A percentile compares a stretch with the other conserved stretches of the same genome.
phyloP scores from a whole-genome alignment of 768 basidiomycete genomes.

The Pleurotus ostreatus region DNA sequence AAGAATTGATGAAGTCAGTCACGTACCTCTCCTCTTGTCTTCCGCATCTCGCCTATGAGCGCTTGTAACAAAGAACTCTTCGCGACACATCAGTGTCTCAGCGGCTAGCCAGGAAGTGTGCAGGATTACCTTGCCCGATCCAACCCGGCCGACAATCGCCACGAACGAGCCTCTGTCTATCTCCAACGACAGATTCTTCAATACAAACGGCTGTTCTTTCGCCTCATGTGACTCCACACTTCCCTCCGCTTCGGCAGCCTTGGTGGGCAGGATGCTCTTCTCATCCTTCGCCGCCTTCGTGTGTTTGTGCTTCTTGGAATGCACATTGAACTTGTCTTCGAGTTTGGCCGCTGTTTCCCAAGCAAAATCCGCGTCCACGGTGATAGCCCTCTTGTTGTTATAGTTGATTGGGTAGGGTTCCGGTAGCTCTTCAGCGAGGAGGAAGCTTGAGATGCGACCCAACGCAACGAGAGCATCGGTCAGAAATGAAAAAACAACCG shows the following conservation, averaged over 20 bases:
- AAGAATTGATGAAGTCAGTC: background rate
- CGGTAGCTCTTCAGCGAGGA: constrained; percentile 51
- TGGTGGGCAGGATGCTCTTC: constrained; percentile 9
- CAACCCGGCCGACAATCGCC: constrained; percentile 72
- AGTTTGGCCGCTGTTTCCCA: constrained; percentile 39
- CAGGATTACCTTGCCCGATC: constrained; percentile 68
- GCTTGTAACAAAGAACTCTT: constrained; percentile 56
- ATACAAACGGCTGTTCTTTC: constrained; percentile 47
- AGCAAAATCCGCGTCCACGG: constrained; percentile 45
- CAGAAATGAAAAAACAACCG: constrained; percentile 44
- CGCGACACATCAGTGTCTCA: background rate
- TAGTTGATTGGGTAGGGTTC: constrained; percentile 42
- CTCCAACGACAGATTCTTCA: constrained; percentile 41
- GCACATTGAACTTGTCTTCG: constrained; percentile 6
- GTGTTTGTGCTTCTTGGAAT: constrained; percentile 15
- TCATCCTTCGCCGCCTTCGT: constrained; percentile 15
- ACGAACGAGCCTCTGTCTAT: constrained; percentile 57
- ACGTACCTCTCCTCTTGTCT: constrained; percentile 48
- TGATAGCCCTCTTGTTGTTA: constrained; percentile 33
- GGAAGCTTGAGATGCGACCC: constrained; percentile 41
- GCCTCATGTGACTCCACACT: constrained; percentile 10
- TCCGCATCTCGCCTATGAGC: constrained; percentile 66
- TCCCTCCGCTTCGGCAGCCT: constrained; percentile 9
- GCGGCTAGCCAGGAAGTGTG: background rate
- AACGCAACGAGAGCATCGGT: constrained; percentile 50